Evolutionary conservation across 257 asterid species (phyloP).

Genomic region (Przewalskia tangutica): DNA sequence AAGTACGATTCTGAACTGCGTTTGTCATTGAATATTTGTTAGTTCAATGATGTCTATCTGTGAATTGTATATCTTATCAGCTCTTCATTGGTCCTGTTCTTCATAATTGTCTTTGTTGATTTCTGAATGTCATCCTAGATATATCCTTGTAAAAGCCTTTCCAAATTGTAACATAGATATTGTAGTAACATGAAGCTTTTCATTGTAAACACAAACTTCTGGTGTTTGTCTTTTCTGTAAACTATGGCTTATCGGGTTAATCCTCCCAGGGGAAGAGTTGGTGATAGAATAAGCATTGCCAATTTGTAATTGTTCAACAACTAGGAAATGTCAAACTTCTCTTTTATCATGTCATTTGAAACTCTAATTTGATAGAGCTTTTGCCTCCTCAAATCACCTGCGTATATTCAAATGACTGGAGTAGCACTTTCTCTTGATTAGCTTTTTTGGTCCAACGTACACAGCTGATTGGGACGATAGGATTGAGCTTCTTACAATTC

Average conservation of each 20-base stretch:
- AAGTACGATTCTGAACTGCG: constrained; percentile 46
- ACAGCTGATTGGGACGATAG: background rate
- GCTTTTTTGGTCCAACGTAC: background rate
- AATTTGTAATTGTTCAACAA: background rate
- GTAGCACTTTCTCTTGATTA: background rate
- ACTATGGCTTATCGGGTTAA: background rate
- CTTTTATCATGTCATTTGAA: background rate
- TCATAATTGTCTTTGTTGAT: background rate
- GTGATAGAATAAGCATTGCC: background rate
- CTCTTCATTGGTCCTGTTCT: too few species aligned
- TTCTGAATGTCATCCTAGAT: background rate
- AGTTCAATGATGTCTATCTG: background rate
- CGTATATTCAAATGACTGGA: background rate
- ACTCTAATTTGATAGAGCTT: background rate
- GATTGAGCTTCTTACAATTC: background rate
- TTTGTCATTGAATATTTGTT: constrained; percentile 14
- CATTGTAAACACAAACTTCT: background rate
- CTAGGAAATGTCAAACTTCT: background rate
- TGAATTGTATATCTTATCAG: background rate
- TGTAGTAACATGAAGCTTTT: background rate
- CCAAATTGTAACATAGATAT: background rate
- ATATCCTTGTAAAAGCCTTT: background rate
- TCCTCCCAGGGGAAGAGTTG: background rate
- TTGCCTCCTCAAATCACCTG: background rate
- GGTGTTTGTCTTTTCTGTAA: background rate